A percentile compares a stretch with the other conserved stretches of the same genome.
Evolutionary conservation across 1,284 basidiomycete species (phyloP).

Genomic region (Phellopilus nigrolimitatus): DNA sequence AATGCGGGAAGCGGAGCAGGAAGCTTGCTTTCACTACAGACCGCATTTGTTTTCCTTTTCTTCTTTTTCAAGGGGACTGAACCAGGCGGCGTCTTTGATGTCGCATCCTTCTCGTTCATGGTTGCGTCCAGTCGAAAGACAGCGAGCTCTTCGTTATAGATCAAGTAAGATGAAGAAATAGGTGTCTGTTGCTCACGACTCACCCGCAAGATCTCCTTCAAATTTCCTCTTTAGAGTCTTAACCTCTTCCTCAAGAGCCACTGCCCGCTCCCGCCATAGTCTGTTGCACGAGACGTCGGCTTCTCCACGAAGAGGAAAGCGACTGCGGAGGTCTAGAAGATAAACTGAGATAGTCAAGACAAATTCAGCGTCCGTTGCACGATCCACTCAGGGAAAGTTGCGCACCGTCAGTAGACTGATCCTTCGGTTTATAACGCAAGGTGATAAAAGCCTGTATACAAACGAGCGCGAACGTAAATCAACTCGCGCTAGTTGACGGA

Average conservation of each 20-base stretch:
- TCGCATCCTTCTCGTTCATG: neutral
- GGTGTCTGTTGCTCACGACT: neutral
- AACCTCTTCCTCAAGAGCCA: constrained; percentile 13
- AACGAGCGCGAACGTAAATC: neutral
- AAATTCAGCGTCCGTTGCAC: neutral
- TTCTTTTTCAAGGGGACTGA: constrained; percentile 3
- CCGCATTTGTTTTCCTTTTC: constrained; percentile 6
- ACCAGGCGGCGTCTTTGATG: neutral
- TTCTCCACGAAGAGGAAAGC: constrained; percentile 1
- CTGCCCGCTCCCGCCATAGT: constrained; percentile 13
- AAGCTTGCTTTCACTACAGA: neutral
- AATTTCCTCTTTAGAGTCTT: constrained; percentile 14
- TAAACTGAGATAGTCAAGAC: neutral
- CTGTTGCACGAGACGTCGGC: neutral
- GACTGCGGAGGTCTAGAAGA: constrained; percentile 9
- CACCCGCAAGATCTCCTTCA: constrained; percentile 9
- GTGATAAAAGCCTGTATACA: constrained; percentile 8
- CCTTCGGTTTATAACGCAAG: constrained; percentile 9
- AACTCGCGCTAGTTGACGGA: no score
- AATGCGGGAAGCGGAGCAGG: neutral
- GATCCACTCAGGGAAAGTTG: neutral
- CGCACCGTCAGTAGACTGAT: constrained; percentile 6
- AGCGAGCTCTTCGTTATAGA: constrained; percentile 2
- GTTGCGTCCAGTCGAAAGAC: neutral
- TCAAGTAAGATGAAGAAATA: neutral